These are phyloP conservation scores for Aquilaria agallochum DNA, from an alignment of 441 rosid genomes.

Conservation along the genomic window DNA sequence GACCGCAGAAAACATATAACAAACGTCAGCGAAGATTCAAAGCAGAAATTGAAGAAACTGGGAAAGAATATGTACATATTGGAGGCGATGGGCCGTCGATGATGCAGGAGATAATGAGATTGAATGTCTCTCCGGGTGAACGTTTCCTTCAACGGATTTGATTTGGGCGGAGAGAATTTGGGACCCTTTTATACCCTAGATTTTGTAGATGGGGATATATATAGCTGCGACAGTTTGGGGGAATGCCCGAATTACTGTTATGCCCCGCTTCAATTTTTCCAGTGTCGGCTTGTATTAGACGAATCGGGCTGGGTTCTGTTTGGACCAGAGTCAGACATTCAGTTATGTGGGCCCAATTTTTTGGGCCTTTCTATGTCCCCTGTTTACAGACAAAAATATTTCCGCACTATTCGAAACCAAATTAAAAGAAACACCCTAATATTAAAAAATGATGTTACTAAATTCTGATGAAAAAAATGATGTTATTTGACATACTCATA, in stretches of 20 bases:
- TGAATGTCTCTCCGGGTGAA: constrained; percentile 16
- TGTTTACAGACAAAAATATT: constrained; percentile 8
- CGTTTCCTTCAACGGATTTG: constrained; percentile 27
- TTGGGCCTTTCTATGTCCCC: background rate
- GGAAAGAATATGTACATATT: constrained; percentile 20
- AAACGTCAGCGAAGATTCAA: background rate
- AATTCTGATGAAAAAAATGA: no score
- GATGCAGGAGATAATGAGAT: constrained; percentile 2
- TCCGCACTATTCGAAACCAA: constrained; percentile 9
- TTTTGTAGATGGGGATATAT: constrained; percentile 65
- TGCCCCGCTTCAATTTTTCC: constrained; percentile 19
- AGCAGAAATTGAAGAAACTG: constrained; percentile 2
- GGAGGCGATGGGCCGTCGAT: constrained; percentile 23
- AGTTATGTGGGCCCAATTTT: no score
- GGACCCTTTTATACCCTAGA: constrained; percentile 85
- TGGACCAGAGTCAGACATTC: no score
- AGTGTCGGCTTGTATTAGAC: no score
- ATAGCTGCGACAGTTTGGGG: constrained; percentile 41
- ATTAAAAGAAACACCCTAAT: constrained; percentile 16
- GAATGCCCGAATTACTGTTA: constrained; percentile 9
- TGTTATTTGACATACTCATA: no score
- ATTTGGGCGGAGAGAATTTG: constrained; percentile 55
- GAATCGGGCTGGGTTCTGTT: no score
- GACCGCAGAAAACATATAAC: background rate
- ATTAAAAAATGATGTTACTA: constrained; percentile 7